Conservation (phyloP, 1,284 basidiomycete genomes). For the Pseudozyma pruni region DNA sequence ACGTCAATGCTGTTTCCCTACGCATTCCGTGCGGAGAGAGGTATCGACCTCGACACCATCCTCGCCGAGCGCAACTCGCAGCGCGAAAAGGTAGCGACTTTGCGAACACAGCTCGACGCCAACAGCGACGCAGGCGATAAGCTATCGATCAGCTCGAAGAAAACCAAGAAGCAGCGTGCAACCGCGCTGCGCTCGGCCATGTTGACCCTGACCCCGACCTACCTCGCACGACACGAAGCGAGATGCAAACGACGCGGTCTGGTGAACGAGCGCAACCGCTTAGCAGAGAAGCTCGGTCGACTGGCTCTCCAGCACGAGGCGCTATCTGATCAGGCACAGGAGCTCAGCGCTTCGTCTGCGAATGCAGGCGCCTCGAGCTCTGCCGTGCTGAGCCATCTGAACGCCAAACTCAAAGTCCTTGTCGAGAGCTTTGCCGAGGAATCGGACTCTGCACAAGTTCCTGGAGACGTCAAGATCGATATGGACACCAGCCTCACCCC, state of each 20-base stretch:
- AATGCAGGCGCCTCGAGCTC: constrained; percentile 1
- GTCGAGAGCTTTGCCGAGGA: constrained; percentile 22
- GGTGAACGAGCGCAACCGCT: constrained; percentile 37
- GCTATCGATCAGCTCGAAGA: constrained; percentile 15
- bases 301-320: constrained; percentile 37
- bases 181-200: constrained; percentile 34
- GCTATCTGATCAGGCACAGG: constrained; percentile 26
- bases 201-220: constrained; percentile 35
- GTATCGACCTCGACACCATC: constrained; percentile 27
- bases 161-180: constrained; percentile 25
- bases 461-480: constrained; percentile 31
- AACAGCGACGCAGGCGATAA: constrained; percentile 17
- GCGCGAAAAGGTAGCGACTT: constrained; percentile 22
- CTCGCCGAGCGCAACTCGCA: constrained; percentile 21
- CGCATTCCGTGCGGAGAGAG: constrained; percentile 29
- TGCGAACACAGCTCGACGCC: constrained; percentile 29
- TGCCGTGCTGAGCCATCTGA: constrained; percentile 33
- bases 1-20: constrained; percentile 56
- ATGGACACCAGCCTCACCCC: constrained; percentile 27
- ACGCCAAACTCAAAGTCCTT: constrained; percentile 36
- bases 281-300: constrained; percentile 50
- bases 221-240: constrained; percentile 54
- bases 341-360: constrained; percentile 8
- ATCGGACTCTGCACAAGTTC: neutral
- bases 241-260: constrained; percentile 48